A percentile compares a stretch with the other conserved stretches of the same genome.
Evolutionary conservation across 129 eudicot genomes (phyloP).

Genomic region (Arctium minus): DNA sequence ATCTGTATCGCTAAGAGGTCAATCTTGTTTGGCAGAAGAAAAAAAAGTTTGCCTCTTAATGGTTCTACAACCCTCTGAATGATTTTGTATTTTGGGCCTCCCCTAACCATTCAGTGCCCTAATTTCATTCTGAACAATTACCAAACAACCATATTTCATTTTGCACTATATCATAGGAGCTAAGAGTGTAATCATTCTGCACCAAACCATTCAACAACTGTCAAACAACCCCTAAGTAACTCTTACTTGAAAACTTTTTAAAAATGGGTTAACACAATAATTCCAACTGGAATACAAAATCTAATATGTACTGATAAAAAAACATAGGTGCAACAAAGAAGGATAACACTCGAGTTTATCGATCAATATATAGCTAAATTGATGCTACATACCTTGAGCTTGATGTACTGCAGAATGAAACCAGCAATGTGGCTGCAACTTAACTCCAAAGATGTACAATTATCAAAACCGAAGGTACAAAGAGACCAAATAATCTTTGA

Average conservation of each 20-base stretch:
- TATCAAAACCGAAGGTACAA: slow-evolving; percentile 13
- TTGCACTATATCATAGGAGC: too few relatives aligned
- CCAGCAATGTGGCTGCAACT: slow-evolving; percentile 4
- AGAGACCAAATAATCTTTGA: slow-evolving; percentile 1
- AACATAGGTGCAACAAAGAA: not conserved
- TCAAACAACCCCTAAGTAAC: not conserved
- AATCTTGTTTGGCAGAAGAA: too few relatives aligned
- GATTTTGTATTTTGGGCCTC: too few relatives aligned
- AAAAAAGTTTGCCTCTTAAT: too few relatives aligned
- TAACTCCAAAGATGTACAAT: not conserved
- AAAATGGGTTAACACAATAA: not conserved
- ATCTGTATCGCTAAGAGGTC: too few relatives aligned
- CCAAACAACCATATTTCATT: too few relatives aligned
- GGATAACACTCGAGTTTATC: not conserved
- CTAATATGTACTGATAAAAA: not conserved
- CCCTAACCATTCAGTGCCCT: too few relatives aligned
- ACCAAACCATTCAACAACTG: too few relatives aligned
- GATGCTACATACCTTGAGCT: not conserved
- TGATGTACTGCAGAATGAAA: slow-evolving; percentile 12
- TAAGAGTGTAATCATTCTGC: too few relatives aligned
- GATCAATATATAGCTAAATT: not conserved
- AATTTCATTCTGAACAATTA: too few relatives aligned
- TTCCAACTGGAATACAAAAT: not conserved
- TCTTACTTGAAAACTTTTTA: not conserved
- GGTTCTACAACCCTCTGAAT: too few relatives aligned